A percentile compares a stretch with the other conserved stretches of the same genome.
Evolutionary conservation across 2,329 filamentous ascomycete species (phyloP).

Genomic region (Aureobasidium namibiae): DNA sequence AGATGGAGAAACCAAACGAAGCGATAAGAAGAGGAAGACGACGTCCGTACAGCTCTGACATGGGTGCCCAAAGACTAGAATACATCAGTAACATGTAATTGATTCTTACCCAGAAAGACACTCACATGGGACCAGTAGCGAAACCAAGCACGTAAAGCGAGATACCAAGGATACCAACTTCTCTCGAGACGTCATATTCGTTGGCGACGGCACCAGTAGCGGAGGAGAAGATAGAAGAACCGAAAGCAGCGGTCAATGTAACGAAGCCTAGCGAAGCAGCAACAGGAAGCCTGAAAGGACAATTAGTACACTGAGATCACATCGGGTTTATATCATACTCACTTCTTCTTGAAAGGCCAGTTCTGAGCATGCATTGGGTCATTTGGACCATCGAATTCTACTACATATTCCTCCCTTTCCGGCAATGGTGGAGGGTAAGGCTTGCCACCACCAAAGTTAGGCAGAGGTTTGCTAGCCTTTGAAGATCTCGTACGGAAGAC

Average conservation of each 20-base stretch:
- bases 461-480: conserved; percentile 52
- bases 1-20: conserved; percentile 31
- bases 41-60: conserved; percentile 34
- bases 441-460: conserved; percentile 65
- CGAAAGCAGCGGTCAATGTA: conserved; percentile 63
- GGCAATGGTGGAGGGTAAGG: conserved; percentile 62
- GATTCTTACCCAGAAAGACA: not conserved
- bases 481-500: conserved; percentile 31
- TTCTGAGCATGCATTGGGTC: conserved; percentile 84
- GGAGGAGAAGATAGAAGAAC: conserved; percentile 38
- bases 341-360: conserved; percentile 75
- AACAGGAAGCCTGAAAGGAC: conserved; percentile 45
- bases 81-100: conserved; percentile 18
- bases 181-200: conserved; percentile 35
- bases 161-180: conserved; percentile 29
- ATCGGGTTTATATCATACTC: conserved; percentile 24
- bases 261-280: conserved; percentile 64
- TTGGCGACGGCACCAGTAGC: conserved; percentile 35
- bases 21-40: conserved; percentile 25
- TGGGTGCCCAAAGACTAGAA: conserved; percentile 40
- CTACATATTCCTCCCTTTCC: conserved; percentile 67
- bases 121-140: conserved; percentile 22
- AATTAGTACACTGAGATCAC: not conserved
- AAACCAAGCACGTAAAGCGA: conserved; percentile 31
- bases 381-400: conserved; percentile 62